Percentiles rank a stretch among this genome's conserved stretches.
phyloP scores from a whole-genome alignment of 2,329 filamentous ascomycete genomes.

The Chrysosporium keratinophilum region DNA sequence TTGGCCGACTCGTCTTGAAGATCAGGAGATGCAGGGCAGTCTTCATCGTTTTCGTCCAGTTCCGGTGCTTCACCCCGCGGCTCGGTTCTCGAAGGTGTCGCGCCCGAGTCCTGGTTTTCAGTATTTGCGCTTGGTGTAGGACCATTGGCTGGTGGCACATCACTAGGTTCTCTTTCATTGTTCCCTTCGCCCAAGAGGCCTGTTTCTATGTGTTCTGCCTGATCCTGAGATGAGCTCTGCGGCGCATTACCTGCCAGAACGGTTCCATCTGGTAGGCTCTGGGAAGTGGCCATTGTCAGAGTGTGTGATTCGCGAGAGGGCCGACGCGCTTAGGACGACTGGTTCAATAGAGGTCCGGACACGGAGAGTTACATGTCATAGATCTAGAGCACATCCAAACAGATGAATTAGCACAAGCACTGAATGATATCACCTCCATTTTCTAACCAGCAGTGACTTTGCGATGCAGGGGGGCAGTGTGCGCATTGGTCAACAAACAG shows the following conservation, averaged over 20 bases:
- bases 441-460: background rate
- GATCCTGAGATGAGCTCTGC: background rate
- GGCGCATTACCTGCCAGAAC: background rate
- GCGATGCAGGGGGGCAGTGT: background rate
- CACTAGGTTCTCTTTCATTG: background rate
- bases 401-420: background rate
- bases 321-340: background rate
- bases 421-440: background rate
- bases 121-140: slow-evolving; percentile 13
- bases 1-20: slow-evolving; percentile 32
- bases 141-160: background rate
- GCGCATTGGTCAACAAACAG: background rate
- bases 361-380: background rate
- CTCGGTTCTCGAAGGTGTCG: slow-evolving; percentile 35
- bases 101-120: slow-evolving; percentile 40
- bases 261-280: background rate
- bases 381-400: background rate
- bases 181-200: background rate
- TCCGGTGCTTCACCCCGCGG: slow-evolving; percentile 28
- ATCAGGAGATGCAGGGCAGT: slow-evolving; percentile 22
- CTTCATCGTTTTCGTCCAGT: slow-evolving; percentile 34
- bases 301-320: background rate
- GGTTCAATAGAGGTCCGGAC: background rate
- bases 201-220: background rate
- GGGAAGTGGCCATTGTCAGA: slow-evolving; percentile 1